Evolutionary conservation across 352 stramenopile genomes (phyloP).

Genomic region (Globisporangium heterothallicum): DNA sequence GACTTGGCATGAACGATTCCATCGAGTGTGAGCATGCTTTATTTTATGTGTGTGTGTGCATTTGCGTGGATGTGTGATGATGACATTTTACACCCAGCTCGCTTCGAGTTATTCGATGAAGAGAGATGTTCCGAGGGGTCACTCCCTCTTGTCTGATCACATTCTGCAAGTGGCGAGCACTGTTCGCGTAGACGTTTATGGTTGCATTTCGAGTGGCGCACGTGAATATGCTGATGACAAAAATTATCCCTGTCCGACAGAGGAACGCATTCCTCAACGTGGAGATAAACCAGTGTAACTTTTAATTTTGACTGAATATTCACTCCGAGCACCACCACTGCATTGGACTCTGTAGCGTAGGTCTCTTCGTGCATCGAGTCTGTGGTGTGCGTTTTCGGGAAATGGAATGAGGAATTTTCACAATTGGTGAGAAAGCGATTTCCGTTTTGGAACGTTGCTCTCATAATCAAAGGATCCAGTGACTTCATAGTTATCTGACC

Average conservation of each 20-base stretch:
- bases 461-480: slow-evolving; percentile 83
- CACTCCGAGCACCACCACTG: slow-evolving; percentile 8
- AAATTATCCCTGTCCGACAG: slow-evolving; percentile 88
- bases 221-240: slow-evolving; percentile 71
- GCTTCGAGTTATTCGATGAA: slow-evolving; percentile 87
- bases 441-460: slow-evolving; percentile 66
- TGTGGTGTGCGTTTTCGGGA: not conserved
- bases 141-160: slow-evolving; percentile 87
- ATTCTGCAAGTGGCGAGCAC: slow-evolving; percentile 14
- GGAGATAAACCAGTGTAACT: slow-evolving; percentile 89
- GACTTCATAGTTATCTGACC: slow-evolving; percentile 89
- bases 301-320: slow-evolving; percentile 81
- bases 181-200: slow-evolving; percentile 3
- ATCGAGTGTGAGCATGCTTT: not conserved
- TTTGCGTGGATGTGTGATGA: slow-evolving; percentile 64
- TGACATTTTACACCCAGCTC: slow-evolving; percentile 87
- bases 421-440: slow-evolving; percentile 62
- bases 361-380: no score
- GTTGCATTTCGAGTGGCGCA: slow-evolving; percentile 5
- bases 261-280: slow-evolving; percentile 80
- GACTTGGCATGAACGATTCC: slow-evolving; percentile 80
- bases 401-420: slow-evolving; percentile 70
- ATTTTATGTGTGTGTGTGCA: slow-evolving; percentile 15
- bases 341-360: not conserved
- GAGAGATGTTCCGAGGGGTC: slow-evolving; percentile 86